Conservation (phyloP, 2,329 filamentous ascomycete species). For the Tolypocladium amazonense region DNA sequence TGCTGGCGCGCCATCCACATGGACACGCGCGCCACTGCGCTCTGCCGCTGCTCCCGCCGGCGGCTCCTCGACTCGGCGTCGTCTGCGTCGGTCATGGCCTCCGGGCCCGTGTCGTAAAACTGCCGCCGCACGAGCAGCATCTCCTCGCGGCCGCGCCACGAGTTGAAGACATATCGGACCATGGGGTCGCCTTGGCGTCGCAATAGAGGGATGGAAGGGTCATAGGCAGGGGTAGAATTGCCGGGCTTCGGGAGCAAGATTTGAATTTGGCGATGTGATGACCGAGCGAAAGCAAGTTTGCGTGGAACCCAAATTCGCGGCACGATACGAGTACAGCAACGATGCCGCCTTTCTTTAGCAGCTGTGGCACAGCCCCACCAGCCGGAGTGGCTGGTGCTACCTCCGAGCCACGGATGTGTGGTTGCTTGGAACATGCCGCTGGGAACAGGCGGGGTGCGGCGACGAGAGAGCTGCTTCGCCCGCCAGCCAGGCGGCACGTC, state of each 20-base stretch:
- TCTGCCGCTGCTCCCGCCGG: constrained; percentile 23
- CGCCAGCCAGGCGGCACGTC: background rate
- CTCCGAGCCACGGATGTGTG: background rate
- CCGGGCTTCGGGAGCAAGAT: background rate
- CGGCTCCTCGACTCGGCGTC: constrained; percentile 3
- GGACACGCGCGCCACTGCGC: constrained; percentile 46
- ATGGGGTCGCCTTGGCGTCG: constrained; percentile 32
- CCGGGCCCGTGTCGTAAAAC: constrained; percentile 37
- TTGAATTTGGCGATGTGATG: background rate
- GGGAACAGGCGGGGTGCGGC: background rate
- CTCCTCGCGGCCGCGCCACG: constrained; percentile 58
- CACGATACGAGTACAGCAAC: background rate
- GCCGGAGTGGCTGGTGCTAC: background rate
- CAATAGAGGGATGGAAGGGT: background rate
- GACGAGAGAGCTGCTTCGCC: background rate
- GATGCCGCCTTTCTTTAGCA: background rate
- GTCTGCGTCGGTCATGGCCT: background rate
- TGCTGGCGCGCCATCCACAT: constrained; percentile 64
- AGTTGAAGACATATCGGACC: constrained; percentile 64
- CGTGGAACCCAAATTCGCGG: background rate
- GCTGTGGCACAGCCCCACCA: background rate
- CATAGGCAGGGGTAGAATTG: background rate
- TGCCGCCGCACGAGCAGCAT: constrained; percentile 54
- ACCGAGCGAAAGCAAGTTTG: background rate
- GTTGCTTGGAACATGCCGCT: background rate